A percentile compares a stretch with the other conserved stretches of the same genome.
phyloP scores from a whole-genome alignment of 441 rosid species.

The Theobroma grandiflorum region DNA sequence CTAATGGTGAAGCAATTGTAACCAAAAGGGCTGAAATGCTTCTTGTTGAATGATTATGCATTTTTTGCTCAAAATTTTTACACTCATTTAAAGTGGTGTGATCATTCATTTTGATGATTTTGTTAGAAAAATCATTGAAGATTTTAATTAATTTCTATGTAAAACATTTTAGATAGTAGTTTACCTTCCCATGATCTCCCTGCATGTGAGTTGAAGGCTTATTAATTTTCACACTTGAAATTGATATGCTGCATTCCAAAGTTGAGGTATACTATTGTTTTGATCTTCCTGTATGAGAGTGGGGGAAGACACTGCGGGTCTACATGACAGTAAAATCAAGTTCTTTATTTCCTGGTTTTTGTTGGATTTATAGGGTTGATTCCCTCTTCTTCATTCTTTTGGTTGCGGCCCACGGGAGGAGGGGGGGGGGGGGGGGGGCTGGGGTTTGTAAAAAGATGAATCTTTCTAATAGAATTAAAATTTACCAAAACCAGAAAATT shows the following conservation, averaged over 20 bases:
- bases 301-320: conserved; percentile 2
- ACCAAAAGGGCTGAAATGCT: not conserved
- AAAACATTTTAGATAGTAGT: not conserved
- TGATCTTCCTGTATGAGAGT: conserved; percentile 6
- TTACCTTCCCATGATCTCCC: conserved; percentile 11
- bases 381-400: not conserved
- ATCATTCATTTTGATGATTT: not conserved
- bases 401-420: not conserved
- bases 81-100: conserved; percentile 10
- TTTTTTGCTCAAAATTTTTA: not conserved
- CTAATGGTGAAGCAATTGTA: not conserved
- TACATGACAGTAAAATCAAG: not conserved
- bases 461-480: not conserved
- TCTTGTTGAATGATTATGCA: not conserved
- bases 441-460: conserved; percentile 1
- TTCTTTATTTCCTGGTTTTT: not conserved
- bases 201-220: conserved; percentile 13
- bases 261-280: not conserved
- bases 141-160: not conserved
- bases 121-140: not conserved
- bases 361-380: not conserved
- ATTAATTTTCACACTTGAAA: not conserved
- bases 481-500: not conserved
- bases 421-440: too few species aligned
- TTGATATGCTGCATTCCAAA: not conserved